Evolutionary conservation across 441 rosid species (phyloP), one percentile per base, ranked within the genome.

Genomic region (Isatis lusitanica): DNA sequence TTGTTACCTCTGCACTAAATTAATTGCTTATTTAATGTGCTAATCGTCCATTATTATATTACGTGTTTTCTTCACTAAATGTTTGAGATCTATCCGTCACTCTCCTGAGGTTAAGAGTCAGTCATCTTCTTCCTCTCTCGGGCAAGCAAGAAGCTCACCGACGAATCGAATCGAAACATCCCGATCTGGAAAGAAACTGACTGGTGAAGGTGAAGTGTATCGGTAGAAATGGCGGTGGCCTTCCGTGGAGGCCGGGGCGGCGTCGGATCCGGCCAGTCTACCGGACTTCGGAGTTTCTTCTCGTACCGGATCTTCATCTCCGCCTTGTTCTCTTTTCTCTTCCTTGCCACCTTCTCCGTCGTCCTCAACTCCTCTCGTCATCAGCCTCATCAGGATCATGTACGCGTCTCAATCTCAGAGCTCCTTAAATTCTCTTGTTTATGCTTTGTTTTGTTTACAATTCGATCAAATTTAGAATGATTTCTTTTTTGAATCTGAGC

Each of bases 221-320:
- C 47, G 35, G 51, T 68, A 18, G 48, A 73, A 56, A 93, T 93
- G 97, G 97, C 93, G 63, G 89, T 86, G 75, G 85, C 92, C 83
- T 80, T 78, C 76, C 86, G 98, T 58, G 94, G 94, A 64, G 77
- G 88, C 78, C 87, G 92, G 1, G 83, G 84, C 61, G 91, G 86
- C 21, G 74, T 78, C 44, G 81, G 83, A 74, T 79, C 82, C 30
- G 88, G 81, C 13, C 64, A 72, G 67, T 78, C 75, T 40, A 73
- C 73, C 68, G 89, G 85, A 63, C 67, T 88, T 63, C 87, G 91
- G 13, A 63, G 85, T 74, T 88, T 86, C 71, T 91, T 87, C 80
- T 84, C 97, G 7, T 88, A 88, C 77, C 82, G 98, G 78, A 73
- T 91, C 79, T 85, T 93, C 74, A 81, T 93, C 74, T 93, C 98